Base-by-base conservation (phyloP, 768 basidiomycete genomes). In the Crepidotus variabilis region DNA sequence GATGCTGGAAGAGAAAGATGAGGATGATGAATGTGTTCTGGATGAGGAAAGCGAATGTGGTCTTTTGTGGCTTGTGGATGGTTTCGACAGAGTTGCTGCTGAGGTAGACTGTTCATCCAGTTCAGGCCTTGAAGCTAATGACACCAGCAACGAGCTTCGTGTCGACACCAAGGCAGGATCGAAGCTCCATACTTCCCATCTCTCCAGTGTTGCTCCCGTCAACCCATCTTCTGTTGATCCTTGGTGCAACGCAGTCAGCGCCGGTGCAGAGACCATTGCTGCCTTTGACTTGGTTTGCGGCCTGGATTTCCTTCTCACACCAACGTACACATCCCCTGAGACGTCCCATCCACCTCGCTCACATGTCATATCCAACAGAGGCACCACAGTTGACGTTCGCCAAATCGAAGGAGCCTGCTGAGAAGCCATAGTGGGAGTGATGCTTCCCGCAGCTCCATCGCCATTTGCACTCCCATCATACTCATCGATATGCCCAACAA, bases 181-280 rank as follows among this genome's bases (percentile, higher is more conserved):
- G 62, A 90, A 87, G 36, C 76, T 79, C 92, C 92, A 94, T 24
- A 88, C 61, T 61, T 94, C 90, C 92, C 92, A 94, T 53, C 91
- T 75, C 55, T 92, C 88, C 39, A 93, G 69, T 22, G 84, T 85
- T 10, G 86, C 78, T 24, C 73, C 62, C 18, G 87, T 83, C 57
- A 92, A 69, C 13, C 87, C 88, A 34, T 71, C 65, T 13, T 63
- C 58, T 10, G 58, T 62, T 22, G 57, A 49, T 50, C 50, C 24
- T 50, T 57, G 47, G 52, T 57, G 18, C 21, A 57, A 43, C 20
- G 48, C 28, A 46, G 46, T 13, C 8, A 36, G 10, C 10, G 47
- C 47, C 24, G 33, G 11, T 28, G 54, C 35, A 50, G 52, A 47
- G 24, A 22, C 39, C 16, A 32, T 11, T 28, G 36, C 47, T 33